These are phyloP conservation scores for Plantago rigida DNA, from an alignment of 305 asterid species.

Conservation along the genomic window DNA sequence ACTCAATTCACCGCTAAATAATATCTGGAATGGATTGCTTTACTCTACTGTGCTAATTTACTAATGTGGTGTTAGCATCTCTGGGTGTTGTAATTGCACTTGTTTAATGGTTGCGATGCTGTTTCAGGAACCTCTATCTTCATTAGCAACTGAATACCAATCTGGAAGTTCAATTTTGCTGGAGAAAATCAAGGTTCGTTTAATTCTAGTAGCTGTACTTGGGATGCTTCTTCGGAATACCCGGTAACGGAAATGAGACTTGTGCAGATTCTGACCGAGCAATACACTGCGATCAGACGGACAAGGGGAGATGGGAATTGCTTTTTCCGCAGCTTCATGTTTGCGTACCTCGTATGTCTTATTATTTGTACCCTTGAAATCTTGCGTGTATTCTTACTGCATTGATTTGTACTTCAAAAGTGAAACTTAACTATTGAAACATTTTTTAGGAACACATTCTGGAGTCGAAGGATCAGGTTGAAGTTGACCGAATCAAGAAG, in stretches of 20 bases:
- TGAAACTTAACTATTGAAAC: constrained; percentile 16
- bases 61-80: neutral
- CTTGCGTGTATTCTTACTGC: constrained; percentile 10
- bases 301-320: constrained; percentile 94
- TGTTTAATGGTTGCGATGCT: constrained; percentile 10
- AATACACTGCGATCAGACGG: constrained; percentile 76
- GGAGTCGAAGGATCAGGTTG: constrained; percentile 62
- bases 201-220: constrained; percentile 13
- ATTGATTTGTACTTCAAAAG: constrained; percentile 26
- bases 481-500: constrained; percentile 55
- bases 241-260: constrained; percentile 15
- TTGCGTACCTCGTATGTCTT: constrained; percentile 74
- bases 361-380: constrained; percentile 16
- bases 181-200: constrained; percentile 72
- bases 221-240: constrained; percentile 22
- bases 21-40: too few relatives aligned
- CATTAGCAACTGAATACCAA: constrained; percentile 66
- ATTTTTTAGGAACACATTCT: constrained; percentile 66
- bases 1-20: too few relatives aligned
- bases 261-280: constrained; percentile 56
- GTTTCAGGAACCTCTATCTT: constrained; percentile 73
- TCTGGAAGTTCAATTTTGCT: constrained; percentile 73
- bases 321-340: constrained; percentile 96
- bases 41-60: too few relatives aligned
- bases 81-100: neutral